A percentile compares a stretch with the other conserved stretches of the same genome.
Evolutionary conservation across 202 grass and related monocot genomes (phyloP).

Genomic region (Carex sylvatica): DNA sequence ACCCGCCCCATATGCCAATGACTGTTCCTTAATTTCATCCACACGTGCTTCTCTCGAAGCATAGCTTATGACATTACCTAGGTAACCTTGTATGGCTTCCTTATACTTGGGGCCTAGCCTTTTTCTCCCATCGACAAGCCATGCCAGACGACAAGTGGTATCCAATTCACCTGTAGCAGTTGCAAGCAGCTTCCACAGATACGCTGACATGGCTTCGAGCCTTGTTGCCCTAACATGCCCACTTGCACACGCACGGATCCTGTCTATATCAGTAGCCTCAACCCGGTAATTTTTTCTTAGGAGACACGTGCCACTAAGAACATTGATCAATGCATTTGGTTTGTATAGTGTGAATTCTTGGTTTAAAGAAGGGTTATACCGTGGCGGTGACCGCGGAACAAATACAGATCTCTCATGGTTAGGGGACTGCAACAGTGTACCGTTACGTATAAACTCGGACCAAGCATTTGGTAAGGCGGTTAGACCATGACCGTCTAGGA

Average conservation of each 20-base stretch:
- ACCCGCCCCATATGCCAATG: slow-evolving; percentile 38
- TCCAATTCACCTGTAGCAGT: slow-evolving; percentile 43
- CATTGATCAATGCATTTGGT: slow-evolving; percentile 35
- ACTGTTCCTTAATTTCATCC: not conserved
- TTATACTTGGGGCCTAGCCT: slow-evolving; percentile 24
- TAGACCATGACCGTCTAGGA: slow-evolving; percentile 56
- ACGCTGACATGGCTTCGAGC: slow-evolving; percentile 61
- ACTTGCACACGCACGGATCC: slow-evolving; percentile 38
- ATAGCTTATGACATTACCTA: slow-evolving; percentile 73
- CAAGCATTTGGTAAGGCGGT: slow-evolving; percentile 43
- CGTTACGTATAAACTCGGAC: slow-evolving; percentile 39
- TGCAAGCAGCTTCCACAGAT: slow-evolving; percentile 74
- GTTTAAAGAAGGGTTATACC: slow-evolving; percentile 34
- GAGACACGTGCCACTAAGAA: slow-evolving; percentile 32
- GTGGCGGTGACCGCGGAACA: slow-evolving; percentile 31
- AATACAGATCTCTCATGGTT: slow-evolving; percentile 58
- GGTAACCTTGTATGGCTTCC: not conserved
- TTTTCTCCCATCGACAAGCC: slow-evolving; percentile 55
- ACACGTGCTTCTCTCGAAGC: slow-evolving; percentile 38
- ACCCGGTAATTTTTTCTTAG: slow-evolving; percentile 53
- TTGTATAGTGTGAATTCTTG: slow-evolving; percentile 49
- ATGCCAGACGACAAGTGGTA: slow-evolving; percentile 56
- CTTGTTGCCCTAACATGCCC: slow-evolving; percentile 32
- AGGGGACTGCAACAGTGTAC: slow-evolving; percentile 33
- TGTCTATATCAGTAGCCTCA: slow-evolving; percentile 32